Evolutionary conservation across 305 asterid species (phyloP).

Genomic region (Rubia tinctorum): DNA sequence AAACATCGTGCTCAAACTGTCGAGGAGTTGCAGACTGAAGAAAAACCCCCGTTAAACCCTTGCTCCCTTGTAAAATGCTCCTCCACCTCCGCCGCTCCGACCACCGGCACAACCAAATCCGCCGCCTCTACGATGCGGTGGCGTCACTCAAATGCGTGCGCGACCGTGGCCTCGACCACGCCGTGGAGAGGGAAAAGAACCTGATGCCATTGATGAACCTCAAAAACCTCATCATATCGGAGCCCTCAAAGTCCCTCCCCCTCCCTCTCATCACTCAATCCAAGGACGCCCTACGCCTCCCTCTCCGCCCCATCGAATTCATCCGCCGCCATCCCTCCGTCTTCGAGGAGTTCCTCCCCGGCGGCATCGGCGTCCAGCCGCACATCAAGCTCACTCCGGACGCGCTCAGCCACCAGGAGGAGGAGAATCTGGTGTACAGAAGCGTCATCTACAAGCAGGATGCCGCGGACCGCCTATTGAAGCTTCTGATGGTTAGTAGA

Average conservation of each 20-base stretch:
- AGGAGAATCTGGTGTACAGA: slow-evolving; percentile 52
- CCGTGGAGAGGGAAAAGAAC: slow-evolving; percentile 72
- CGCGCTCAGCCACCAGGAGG: slow-evolving; percentile 39
- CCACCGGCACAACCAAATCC: slow-evolving; percentile 29
- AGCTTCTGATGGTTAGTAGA: slow-evolving; percentile 82
- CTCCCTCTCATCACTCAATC: slow-evolving; percentile 52
- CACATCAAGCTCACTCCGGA: slow-evolving; percentile 67
- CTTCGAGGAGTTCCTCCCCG: slow-evolving; percentile 70
- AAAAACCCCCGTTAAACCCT: background rate
- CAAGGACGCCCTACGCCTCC: slow-evolving; percentile 50
- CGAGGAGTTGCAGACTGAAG: background rate
- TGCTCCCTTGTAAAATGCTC: slow-evolving; percentile 20
- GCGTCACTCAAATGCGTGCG: slow-evolving; percentile 56
- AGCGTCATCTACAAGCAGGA: slow-evolving; percentile 62
- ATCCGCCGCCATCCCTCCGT: slow-evolving; percentile 60
- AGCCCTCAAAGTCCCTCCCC: slow-evolving; percentile 73
- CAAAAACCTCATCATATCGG: slow-evolving; percentile 64
- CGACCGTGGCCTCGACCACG: slow-evolving; percentile 93
- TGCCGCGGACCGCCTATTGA: slow-evolving; percentile 59
- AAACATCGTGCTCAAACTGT: background rate
- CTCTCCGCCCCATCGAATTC: slow-evolving; percentile 78
- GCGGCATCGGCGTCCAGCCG: slow-evolving; percentile 56
- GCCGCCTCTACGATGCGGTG: slow-evolving; percentile 51
- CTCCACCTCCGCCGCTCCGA: slow-evolving; percentile 18
- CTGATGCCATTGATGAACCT: slow-evolving; percentile 67